Percentiles rank a stretch among this genome's conserved stretches.
Evolutionary conservation across 805 yeast genomes (phyloP).

Genomic region (Vanderwaltozyma verrucispora): DNA sequence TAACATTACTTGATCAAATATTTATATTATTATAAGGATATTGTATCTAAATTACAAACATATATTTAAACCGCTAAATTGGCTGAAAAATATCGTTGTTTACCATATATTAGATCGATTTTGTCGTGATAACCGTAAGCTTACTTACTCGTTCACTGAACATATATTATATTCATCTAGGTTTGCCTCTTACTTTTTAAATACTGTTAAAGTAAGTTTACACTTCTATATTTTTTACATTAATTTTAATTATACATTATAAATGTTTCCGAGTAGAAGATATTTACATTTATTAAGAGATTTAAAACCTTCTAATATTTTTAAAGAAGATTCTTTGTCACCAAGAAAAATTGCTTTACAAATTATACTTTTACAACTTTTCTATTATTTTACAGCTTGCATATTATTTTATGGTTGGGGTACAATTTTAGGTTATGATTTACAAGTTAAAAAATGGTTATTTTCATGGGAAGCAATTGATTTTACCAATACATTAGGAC

Average conservation of each 20-base stretch:
- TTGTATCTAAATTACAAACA: not conserved
- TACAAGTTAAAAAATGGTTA: conserved; percentile 51
- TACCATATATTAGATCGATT: too few relatives aligned
- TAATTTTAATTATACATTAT: too few relatives aligned
- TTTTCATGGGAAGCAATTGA: conserved; percentile 73
- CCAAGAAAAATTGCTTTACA: conserved; percentile 57
- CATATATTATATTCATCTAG: too few relatives aligned
- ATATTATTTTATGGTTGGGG: conserved; percentile 56
- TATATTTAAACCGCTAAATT: too few relatives aligned
- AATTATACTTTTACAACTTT: conserved; percentile 64
- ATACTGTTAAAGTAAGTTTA: too few relatives aligned
- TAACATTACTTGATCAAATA: too few relatives aligned
- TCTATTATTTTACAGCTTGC: conserved; percentile 68
- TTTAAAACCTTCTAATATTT: conserved; percentile 22
- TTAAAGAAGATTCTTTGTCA: conserved; percentile 37
- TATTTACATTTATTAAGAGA: conserved; percentile 23
- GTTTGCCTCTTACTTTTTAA: too few relatives aligned
- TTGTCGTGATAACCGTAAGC: not conserved
- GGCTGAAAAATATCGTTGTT: too few relatives aligned
- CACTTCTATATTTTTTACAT: too few relatives aligned
- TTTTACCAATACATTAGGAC: conserved; percentile 69
- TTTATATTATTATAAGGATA: too few relatives aligned
- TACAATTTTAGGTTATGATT: conserved; percentile 58
- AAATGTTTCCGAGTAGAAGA: conserved; percentile 10
- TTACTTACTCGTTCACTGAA: too few relatives aligned